Conservation (phyloP, 2,329 filamentous ascomycete genomes). For the Sporothrix mexicana region DNA sequence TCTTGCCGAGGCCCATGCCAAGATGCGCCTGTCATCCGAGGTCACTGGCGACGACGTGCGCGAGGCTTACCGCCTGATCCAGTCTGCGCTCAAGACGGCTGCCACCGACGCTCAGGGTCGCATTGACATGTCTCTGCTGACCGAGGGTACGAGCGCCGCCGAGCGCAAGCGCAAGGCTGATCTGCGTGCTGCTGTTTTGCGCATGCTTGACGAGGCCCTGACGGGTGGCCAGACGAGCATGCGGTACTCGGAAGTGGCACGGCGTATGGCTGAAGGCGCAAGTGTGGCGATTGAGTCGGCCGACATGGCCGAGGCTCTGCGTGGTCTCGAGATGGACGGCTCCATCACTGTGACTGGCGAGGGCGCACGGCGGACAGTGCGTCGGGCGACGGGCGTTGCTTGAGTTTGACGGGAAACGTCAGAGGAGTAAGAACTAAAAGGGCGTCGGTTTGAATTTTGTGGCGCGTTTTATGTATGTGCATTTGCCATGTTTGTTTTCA, state of each 20-base stretch:
- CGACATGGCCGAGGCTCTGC: slow-evolving; percentile 84
- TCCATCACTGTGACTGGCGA: slow-evolving; percentile 81
- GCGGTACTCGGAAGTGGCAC: slow-evolving; percentile 78
- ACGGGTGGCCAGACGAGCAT: slow-evolving; percentile 66
- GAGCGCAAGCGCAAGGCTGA: slow-evolving; percentile 84
- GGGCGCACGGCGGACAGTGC: slow-evolving; percentile 79
- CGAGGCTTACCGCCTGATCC: slow-evolving; percentile 92
- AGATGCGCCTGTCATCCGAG: slow-evolving; percentile 82
- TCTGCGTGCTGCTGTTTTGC: slow-evolving; percentile 78
- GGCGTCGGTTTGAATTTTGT: not conserved
- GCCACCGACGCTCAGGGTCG: slow-evolving; percentile 93
- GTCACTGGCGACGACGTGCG: slow-evolving; percentile 84
- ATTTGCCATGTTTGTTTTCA: slow-evolving; percentile 3
- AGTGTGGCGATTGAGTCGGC: slow-evolving; percentile 73
- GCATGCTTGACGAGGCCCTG: slow-evolving; percentile 83
- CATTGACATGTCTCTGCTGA: slow-evolving; percentile 95
- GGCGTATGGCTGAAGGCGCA: slow-evolving; percentile 72
- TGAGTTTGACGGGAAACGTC: not conserved
- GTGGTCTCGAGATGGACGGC: slow-evolving; percentile 83
- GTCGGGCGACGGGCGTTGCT: slow-evolving; percentile 68
- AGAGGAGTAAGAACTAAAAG: not conserved
- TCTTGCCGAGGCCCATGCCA: slow-evolving; percentile 92
- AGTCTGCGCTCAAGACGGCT: slow-evolving; percentile 91
- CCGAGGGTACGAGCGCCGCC: slow-evolving; percentile 89
- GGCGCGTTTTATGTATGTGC: slow-evolving; percentile 19